Evolutionary conservation across 441 rosid species (phyloP).

Genomic region (Adansonia madagascariensis): DNA sequence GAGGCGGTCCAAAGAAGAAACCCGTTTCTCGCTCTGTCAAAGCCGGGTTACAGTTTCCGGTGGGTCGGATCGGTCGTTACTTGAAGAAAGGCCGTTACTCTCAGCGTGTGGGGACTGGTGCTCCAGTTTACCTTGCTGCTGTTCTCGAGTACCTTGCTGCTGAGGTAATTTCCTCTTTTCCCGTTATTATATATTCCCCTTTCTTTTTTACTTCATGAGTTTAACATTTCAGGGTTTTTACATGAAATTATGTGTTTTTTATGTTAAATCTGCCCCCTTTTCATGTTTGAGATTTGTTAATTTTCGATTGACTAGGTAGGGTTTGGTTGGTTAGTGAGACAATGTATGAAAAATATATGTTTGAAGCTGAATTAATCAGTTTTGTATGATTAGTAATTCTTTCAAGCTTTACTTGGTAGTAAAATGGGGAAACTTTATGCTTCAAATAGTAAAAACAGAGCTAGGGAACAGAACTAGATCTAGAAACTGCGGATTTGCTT

Average conservation of each 20-base stretch:
- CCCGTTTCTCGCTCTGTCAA: background rate
- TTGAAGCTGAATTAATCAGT: background rate
- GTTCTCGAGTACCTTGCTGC: constrained; percentile 72
- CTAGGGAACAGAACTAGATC: background rate
- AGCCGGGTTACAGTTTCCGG: background rate
- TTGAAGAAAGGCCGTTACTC: constrained; percentile 66
- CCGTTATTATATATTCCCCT: background rate
- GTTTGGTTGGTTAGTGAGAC: background rate
- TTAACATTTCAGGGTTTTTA: background rate
- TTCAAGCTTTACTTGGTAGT: background rate
- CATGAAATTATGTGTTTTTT: background rate
- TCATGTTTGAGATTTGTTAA: background rate
- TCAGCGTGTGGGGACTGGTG: constrained; percentile 60
- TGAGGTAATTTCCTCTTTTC: constrained; percentile 40
- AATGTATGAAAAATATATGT: background rate
- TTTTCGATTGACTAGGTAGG: background rate
- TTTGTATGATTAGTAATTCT: background rate
- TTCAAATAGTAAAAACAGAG: background rate
- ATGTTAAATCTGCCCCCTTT: background rate
- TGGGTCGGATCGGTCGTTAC: constrained; percentile 59
- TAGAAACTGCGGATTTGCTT: background rate
- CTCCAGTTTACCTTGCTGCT: constrained; percentile 82
- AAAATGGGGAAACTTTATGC: background rate
- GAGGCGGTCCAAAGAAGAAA: constrained; percentile 69
- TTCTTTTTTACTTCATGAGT: background rate